phyloP scores from a whole-genome alignment of 371 early-diverging fungal genomes.

The Basidiobolus meristosporus region DNA sequence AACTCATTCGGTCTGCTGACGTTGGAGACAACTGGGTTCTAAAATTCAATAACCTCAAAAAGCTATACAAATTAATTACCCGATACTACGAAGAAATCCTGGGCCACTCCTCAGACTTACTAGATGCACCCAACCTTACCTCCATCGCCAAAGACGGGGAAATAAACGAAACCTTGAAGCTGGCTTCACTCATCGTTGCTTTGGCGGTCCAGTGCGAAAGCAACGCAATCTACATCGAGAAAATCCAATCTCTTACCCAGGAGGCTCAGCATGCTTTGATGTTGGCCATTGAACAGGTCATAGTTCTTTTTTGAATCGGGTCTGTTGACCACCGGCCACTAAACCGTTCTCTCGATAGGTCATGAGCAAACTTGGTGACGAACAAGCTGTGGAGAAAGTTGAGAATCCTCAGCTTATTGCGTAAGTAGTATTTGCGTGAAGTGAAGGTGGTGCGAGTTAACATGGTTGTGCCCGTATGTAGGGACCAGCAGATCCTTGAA shows the following conservation, averaged over 20 bases:
- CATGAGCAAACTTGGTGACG: slow-evolving; percentile 5
- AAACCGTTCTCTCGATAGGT: slow-evolving; percentile 1
- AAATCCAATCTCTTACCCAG: slow-evolving; percentile 52
- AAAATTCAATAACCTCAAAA: slow-evolving; percentile 77
- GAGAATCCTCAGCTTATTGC: too few species aligned
- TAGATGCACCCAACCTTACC: slow-evolving; percentile 48
- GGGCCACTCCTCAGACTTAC: slow-evolving; percentile 20
- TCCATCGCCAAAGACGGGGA: slow-evolving; percentile 68
- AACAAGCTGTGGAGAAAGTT: slow-evolving; percentile 8
- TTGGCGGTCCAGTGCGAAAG: slow-evolving; percentile 66
- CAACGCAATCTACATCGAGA: slow-evolving; percentile 56
- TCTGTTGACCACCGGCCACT: too few species aligned
- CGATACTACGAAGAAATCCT: slow-evolving; percentile 76
- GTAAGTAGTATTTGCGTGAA: too few species aligned
- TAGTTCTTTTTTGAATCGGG: slow-evolving; percentile 5
- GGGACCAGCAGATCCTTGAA: too few species aligned
- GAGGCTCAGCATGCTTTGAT: slow-evolving; percentile 64
- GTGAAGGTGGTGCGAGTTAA: too few species aligned
- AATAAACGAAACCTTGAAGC: slow-evolving; percentile 41
- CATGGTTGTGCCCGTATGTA: too few species aligned
- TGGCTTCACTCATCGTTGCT: slow-evolving; percentile 60
- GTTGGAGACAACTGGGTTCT: slow-evolving; percentile 84
- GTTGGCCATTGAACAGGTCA: slow-evolving; percentile 66
- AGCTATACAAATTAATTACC: slow-evolving; percentile 57
- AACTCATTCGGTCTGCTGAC: slow-evolving; percentile 45